Evolutionary conservation across 352 stramenopile genomes (phyloP).

Genomic region (Blastocystis hominis): DNA sequence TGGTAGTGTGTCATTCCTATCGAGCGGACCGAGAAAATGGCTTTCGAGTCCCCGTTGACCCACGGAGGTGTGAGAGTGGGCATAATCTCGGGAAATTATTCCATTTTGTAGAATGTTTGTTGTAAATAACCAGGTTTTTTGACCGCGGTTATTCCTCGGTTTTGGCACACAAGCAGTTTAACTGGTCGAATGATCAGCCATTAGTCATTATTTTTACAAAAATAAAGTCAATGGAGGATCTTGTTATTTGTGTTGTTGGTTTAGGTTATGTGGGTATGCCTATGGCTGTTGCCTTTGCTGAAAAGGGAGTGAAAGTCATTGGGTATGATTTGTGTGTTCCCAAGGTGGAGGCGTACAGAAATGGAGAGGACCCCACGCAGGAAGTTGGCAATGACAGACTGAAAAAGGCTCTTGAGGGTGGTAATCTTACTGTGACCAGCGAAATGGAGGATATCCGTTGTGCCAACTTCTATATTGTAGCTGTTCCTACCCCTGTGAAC

Average conservation of each 20-base stretch:
- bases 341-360: not conserved
- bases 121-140: not conserved
- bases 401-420: not conserved
- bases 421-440: not conserved
- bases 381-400: not conserved
- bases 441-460: not conserved
- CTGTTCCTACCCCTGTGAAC: not conserved
- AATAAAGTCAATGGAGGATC: not conserved
- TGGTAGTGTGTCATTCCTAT: not conserved
- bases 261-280: constrained; percentile 52
- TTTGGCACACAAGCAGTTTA: not conserved
- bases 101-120: not conserved
- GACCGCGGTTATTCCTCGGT: not conserved
- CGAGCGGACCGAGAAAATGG: not conserved
- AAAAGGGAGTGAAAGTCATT: not conserved
- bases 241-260: constrained; percentile 49
- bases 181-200: not conserved
- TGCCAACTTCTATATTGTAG: not conserved
- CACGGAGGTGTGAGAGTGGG: not conserved
- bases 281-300: constrained; percentile 43
- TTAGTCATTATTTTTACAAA: not conserved
- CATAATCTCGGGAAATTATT: not conserved
- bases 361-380: not conserved
- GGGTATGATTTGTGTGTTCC: not conserved
- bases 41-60: not conserved